Evolutionary conservation across 2,329 filamentous ascomycete species (phyloP).

Genomic region (Neopestalotiopsis sp.): DNA sequence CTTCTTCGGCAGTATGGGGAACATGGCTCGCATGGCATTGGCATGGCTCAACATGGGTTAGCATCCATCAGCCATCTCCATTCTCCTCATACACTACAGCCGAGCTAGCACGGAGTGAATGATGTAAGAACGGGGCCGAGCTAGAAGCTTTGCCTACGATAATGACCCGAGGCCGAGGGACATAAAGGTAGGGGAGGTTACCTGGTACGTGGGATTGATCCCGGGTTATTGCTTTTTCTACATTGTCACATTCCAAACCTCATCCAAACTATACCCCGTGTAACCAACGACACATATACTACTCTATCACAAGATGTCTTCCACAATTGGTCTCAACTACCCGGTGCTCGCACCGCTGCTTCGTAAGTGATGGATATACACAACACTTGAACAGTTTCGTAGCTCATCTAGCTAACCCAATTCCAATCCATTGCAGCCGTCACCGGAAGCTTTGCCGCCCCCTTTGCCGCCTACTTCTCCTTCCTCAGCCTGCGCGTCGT

Average conservation of each 20-base stretch:
- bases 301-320: slow-evolving; percentile 13
- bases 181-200: not conserved
- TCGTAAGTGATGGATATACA: slow-evolving; percentile 10
- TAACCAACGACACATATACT: not conserved
- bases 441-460: slow-evolving; percentile 36
- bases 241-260: not conserved
- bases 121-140: slow-evolving; percentile 10
- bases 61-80: not conserved
- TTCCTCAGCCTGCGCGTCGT: slow-evolving; percentile 36
- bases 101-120: slow-evolving; percentile 7
- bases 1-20: not conserved
- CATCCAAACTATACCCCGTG: not conserved
- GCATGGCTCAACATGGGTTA: too few species aligned
- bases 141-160: not conserved
- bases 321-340: slow-evolving; percentile 21
- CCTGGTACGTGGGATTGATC: not conserved
- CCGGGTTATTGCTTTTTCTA: not conserved
- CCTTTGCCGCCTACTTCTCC: slow-evolving; percentile 38
- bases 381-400: not conserved
- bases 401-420: not conserved
- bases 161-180: not conserved
- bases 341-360: slow-evolving; percentile 21
- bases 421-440: slow-evolving; percentile 28
- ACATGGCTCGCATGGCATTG: too few species aligned
- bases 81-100: not conserved